Evolutionary conservation across 805 yeast species (phyloP).

Genomic region (Kodamaea sagamina): DNA sequence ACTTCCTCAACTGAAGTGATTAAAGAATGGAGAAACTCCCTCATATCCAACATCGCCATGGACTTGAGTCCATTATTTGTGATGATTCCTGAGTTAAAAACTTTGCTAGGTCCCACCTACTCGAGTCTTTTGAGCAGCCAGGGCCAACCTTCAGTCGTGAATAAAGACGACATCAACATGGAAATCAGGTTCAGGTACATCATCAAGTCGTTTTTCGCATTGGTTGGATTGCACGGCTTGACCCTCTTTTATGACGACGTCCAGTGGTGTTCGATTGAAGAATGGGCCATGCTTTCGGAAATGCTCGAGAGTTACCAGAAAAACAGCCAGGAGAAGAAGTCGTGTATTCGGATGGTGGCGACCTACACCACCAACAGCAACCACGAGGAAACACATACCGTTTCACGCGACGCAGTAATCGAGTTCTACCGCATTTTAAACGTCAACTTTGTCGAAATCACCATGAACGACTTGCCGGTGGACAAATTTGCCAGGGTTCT

Average conservation of each 20-base stretch:
- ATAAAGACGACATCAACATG: conserved; percentile 25
- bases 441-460: conserved; percentile 13
- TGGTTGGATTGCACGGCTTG: conserved; percentile 44
- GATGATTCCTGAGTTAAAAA: conserved; percentile 47
- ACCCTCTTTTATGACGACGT: conserved; percentile 49
- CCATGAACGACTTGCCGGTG: conserved; percentile 13
- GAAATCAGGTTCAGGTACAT: conserved; percentile 45
- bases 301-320: conserved; percentile 22
- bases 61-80: conserved; percentile 44
- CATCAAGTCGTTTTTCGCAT: conserved; percentile 43
- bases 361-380: conserved; percentile 7
- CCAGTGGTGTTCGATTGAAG: conserved; percentile 43
- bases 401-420: conserved; percentile 4
- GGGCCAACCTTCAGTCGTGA: conserved; percentile 5
- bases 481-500: conserved; percentile 12
- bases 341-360: conserved; percentile 15
- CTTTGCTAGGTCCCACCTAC: conserved; percentile 46
- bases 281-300: conserved; percentile 32
- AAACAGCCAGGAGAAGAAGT: conserved; percentile 13
- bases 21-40: conserved; percentile 41
- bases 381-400: conserved; percentile 7
- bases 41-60: conserved; percentile 38
- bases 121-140: conserved; percentile 15
- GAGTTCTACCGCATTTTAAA: conserved; percentile 4
- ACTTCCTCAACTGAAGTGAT: conserved; percentile 37